Base-by-base conservation (phyloP, 441 rosid genomes). In the Arabidopsis lyrata region DNA sequence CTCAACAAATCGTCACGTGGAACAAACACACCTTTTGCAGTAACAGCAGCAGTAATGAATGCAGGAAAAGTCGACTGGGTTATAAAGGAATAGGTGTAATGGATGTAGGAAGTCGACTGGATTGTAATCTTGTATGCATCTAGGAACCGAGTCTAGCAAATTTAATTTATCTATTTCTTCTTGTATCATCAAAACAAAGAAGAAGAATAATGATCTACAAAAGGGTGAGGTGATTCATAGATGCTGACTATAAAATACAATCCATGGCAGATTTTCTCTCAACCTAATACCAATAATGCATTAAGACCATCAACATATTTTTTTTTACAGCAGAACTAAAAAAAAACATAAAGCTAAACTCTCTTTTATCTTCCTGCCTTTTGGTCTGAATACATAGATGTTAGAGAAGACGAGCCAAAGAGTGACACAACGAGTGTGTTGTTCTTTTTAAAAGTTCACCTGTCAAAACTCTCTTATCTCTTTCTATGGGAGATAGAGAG, bases 11-110 rank as follows among this genome's bases (percentile, higher is more conserved):
- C 89, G 20, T 89, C 91, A 14, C 86, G 96, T 10, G 96, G 99
- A 44, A 89, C 85, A 86, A 95, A 95, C 13, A 91, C 82, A 39
- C 97, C 88, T 65, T 92, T 95, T 38, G 97, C 96, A 76, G 98
- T 94, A 79, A 98, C 95, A 73, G 97, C 86, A 31, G 90, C 90
- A 29, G 99, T 88, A 71, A 95, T 80, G 36, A 90, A 90, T 53
- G 87, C 83, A 75, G 89, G 88, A 68, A 22, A 22, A 80, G 81
- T 65, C 86, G 69, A 80, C 85, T 80, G 5, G 88, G 31, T 47
- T 85, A 86, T 57, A 78, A 45, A 63, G 78, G 72, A 75, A 86
- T 62, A 16, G 78, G 58, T 50, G 76, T 71, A 52, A 14, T 22
- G 48, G 14, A 56, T 22, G 24, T 22, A 22, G 24, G 24, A 22